Percentiles rank a stretch among this genome's conserved stretches.
These are phyloP conservation scores for Amorphotheca resinae DNA, from an alignment of 495 filamentous ascomycete species.

Conservation along the genomic window DNA sequence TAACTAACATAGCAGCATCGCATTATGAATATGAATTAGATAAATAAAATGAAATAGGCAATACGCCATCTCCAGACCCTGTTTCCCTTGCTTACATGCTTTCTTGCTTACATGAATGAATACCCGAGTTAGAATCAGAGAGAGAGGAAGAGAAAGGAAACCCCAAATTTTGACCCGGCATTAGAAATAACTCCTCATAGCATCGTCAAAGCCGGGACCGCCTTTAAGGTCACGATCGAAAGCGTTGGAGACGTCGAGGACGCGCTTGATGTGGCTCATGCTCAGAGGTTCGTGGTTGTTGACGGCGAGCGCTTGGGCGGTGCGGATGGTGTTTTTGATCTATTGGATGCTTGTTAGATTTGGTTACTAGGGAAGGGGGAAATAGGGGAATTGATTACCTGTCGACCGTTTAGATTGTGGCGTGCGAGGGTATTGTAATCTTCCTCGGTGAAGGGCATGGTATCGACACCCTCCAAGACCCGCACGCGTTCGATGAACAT, in stretches of 20 bases:
- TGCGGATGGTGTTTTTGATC: conserved; percentile 89
- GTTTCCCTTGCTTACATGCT: too few species aligned
- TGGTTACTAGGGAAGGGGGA: conserved; percentile 9
- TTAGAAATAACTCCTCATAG: conserved; percentile 42
- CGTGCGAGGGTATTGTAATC: conserved; percentile 57
- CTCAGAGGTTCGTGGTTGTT: conserved; percentile 56
- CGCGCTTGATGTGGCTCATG: conserved; percentile 73
- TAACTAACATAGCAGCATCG: too few species aligned
- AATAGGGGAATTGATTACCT: too few species aligned
- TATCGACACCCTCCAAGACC: conserved; percentile 47
- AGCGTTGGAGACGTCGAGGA: conserved; percentile 68
- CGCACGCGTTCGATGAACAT: conserved; percentile 64
- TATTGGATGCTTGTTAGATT: conserved; percentile 13
- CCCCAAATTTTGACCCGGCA: too few species aligned
- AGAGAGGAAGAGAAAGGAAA: too few species aligned
- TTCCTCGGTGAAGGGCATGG: conserved; percentile 49
- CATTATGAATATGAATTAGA: too few species aligned
- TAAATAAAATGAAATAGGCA: too few species aligned
- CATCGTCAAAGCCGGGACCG: conserved; percentile 48
- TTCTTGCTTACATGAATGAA: too few species aligned
- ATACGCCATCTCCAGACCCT: too few species aligned
- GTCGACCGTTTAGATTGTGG: conserved; percentile 74
- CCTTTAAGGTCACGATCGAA: conserved; percentile 72
- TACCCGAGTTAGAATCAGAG: too few species aligned
- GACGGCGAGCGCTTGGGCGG: conserved; percentile 74